phyloP scores from a whole-genome alignment of 2,329 filamentous ascomycete species.

The Fusarium anguioides region DNA sequence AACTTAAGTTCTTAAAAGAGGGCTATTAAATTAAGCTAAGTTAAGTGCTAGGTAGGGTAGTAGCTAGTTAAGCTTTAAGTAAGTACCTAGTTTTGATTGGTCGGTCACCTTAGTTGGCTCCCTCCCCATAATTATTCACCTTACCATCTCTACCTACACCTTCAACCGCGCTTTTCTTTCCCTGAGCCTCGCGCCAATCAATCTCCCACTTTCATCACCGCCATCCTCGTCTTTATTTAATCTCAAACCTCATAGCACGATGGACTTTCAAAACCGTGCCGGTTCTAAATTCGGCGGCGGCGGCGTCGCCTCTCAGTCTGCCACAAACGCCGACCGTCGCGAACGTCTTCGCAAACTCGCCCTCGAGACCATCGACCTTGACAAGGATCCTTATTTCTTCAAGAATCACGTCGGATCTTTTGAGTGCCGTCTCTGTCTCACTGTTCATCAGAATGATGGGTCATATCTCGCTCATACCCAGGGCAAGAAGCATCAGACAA shows the following conservation, averaged over 20 bases:
- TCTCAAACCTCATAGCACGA: slow-evolving; percentile 44
- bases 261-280: slow-evolving; percentile 89
- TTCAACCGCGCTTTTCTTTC: slow-evolving; percentile 36
- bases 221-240: neutral
- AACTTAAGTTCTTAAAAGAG: slow-evolving; percentile 56
- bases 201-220: neutral
- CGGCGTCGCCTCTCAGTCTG: slow-evolving; percentile 91
- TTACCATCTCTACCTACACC: neutral
- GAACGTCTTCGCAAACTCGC: slow-evolving; percentile 98
- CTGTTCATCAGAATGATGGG: slow-evolving; percentile 98
- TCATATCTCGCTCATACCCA: slow-evolving; percentile 99
- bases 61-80: no score
- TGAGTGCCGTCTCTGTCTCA: slow-evolving; percentile 96
- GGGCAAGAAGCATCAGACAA: slow-evolving; percentile 98
- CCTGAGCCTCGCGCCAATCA: slow-evolving; percentile 24
- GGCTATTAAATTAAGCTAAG: slow-evolving; percentile 54
- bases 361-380: slow-evolving; percentile 97
- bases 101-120: neutral
- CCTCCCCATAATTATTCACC: slow-evolving; percentile 6
- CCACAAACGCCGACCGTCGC: slow-evolving; percentile 95
- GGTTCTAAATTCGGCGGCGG: slow-evolving; percentile 98
- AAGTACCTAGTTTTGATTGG: no score
- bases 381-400: slow-evolving; percentile 99
- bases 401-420: slow-evolving; percentile 99
- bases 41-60: no score